These are phyloP conservation scores for Saururus chinensis DNA, from an alignment of 164 flowering plant genomes.

Conservation along the genomic window DNA sequence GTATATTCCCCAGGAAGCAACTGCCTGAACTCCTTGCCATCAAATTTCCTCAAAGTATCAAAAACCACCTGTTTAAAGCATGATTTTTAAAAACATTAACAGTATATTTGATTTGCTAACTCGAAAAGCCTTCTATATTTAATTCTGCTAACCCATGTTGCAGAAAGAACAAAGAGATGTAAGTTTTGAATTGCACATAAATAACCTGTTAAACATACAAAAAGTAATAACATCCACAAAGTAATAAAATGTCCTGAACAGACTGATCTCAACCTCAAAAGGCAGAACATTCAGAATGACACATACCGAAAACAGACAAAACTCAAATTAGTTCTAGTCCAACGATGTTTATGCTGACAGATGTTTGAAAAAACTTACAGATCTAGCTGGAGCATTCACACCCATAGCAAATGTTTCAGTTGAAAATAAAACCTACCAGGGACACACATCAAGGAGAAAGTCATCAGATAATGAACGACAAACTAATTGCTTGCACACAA, in stretches of 20 bases:
- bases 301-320: background rate
- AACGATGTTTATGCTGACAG: background rate
- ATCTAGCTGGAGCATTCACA: conserved; percentile 99
- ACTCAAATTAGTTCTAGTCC: background rate
- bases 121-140: too few species aligned
- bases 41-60: conserved; percentile 92
- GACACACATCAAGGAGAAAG: background rate
- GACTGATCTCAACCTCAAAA: background rate
- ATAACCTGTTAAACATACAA: too few species aligned
- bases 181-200: too few species aligned
- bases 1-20: conserved; percentile 97
- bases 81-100: too few species aligned
- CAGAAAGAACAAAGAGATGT: too few species aligned
- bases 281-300: background rate
- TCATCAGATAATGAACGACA: background rate
- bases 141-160: too few species aligned
- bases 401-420: conserved; percentile 99
- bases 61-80: conserved; percentile 68
- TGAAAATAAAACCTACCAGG: conserved; percentile 71
- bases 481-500: too few species aligned
- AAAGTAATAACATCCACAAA: too few species aligned
- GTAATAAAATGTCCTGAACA: too few species aligned
- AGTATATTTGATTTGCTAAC: too few species aligned
- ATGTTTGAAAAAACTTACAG: conserved; percentile 42
- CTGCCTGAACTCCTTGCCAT: conserved; percentile 90